A percentile compares a stretch with the other conserved stretches of the same genome.
Evolutionary conservation across 2,329 filamentous ascomycete genomes (phyloP).

Genomic region (Hypoxylon sp.): DNA sequence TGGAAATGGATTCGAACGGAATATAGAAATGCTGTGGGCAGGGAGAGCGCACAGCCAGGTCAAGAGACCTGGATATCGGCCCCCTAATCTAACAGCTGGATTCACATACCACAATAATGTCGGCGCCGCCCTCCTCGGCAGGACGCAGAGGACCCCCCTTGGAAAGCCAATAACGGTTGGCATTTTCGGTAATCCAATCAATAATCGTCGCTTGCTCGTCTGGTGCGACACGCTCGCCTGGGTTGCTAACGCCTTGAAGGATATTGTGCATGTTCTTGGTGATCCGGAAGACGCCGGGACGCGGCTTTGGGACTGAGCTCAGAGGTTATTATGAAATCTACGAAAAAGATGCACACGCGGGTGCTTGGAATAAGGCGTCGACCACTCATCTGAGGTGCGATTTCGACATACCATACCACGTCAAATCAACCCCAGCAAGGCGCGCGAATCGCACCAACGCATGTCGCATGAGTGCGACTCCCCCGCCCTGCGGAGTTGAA

Average conservation of each 20-base stretch:
- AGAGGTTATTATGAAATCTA: slow-evolving; percentile 26
- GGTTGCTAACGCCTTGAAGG: slow-evolving; percentile 80
- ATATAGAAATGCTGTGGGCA: background rate
- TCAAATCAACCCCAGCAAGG: slow-evolving; percentile 75
- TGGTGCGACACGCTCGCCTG: slow-evolving; percentile 72
- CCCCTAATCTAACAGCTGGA: background rate
- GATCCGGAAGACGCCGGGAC: slow-evolving; percentile 82
- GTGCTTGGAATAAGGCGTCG: background rate
- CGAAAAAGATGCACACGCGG: background rate
- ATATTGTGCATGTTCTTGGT: slow-evolving; percentile 93
- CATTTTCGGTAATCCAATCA: slow-evolving; percentile 81
- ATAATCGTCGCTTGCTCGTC: slow-evolving; percentile 74
- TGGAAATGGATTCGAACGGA: too few relatives aligned
- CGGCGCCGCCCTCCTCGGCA: slow-evolving; percentile 77
- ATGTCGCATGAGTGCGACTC: slow-evolving; percentile 85
- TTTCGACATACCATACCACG: slow-evolving; percentile 73
- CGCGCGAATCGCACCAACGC: slow-evolving; percentile 79
- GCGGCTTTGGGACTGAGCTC: slow-evolving; percentile 77
- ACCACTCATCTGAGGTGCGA: background rate
- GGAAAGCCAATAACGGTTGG: slow-evolving; percentile 79
- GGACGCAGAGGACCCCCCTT: slow-evolving; percentile 75
- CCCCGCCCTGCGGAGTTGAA: slow-evolving; percentile 84
- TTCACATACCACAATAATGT: slow-evolving; percentile 74
- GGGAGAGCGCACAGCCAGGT: background rate
- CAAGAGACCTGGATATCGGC: background rate